Conservation (phyloP, 768 basidiomycete genomes). For the Pulveroboletus ravenelii region DNA sequence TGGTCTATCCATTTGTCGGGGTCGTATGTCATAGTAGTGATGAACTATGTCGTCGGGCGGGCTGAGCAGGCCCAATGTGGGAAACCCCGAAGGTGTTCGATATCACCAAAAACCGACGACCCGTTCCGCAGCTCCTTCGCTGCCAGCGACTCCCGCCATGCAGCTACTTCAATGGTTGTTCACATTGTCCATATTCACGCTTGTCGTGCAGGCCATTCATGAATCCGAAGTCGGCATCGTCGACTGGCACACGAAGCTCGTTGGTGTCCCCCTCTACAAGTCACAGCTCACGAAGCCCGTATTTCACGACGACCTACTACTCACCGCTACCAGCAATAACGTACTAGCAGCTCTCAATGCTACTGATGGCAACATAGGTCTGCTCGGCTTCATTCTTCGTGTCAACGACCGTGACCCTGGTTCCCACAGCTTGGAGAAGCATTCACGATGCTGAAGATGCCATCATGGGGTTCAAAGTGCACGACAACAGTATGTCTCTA, state of each 20-base stretch:
- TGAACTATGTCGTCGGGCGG: background rate
- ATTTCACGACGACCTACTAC: slow-evolving; percentile 55
- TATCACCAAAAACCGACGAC: background rate
- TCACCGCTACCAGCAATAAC: slow-evolving; percentile 68
- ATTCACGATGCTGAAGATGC: slow-evolving; percentile 66
- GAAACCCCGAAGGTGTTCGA: slow-evolving; percentile 5
- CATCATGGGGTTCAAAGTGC: slow-evolving; percentile 58
- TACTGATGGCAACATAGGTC: slow-evolving; percentile 67
- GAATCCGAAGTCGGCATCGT: slow-evolving; percentile 74
- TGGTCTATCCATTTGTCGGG: slow-evolving; percentile 87
- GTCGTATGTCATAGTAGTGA: slow-evolving; percentile 34
- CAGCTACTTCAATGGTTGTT: slow-evolving; percentile 17
- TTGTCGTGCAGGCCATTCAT: slow-evolving; percentile 48
- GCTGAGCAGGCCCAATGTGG: slow-evolving; percentile 11
- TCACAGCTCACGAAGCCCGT: slow-evolving; percentile 51
- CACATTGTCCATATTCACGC: slow-evolving; percentile 12
- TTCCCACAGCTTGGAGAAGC: slow-evolving; percentile 69
- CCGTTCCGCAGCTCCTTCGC: background rate
- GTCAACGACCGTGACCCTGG: background rate
- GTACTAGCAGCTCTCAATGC: slow-evolving; percentile 72
- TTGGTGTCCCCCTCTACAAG: slow-evolving; percentile 65
- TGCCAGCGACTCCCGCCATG: slow-evolving; percentile 8
- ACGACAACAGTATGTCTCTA: slow-evolving; percentile 49
- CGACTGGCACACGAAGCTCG: slow-evolving; percentile 80
- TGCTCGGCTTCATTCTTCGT: slow-evolving; percentile 4